Conservation (phyloP, 306 rosid species). For the Luffa aegyptiaca region DNA sequence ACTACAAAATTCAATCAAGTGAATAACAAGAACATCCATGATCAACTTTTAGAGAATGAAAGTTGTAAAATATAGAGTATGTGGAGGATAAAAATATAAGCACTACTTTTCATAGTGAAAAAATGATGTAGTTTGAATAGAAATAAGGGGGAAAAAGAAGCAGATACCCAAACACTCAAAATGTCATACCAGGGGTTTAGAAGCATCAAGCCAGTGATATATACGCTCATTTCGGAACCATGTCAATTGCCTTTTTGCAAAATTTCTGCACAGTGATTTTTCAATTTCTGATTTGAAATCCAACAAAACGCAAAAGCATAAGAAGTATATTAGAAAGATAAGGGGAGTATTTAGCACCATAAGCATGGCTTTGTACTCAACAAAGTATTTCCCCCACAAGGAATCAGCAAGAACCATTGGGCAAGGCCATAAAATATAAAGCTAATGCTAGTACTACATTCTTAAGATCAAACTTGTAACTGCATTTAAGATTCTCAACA, state of each 20-base stretch:
- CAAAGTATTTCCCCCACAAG: not conserved
- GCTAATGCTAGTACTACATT: not conserved
- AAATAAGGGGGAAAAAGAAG: not conserved
- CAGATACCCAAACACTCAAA: constrained; percentile 7
- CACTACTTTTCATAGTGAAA: not conserved
- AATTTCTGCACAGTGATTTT: constrained; percentile 50
- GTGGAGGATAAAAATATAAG: not conserved
- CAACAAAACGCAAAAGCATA: not conserved
- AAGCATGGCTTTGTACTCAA: not conserved
- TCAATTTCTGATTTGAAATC: not conserved
- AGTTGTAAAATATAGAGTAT: not conserved
- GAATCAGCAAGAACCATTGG: not conserved
- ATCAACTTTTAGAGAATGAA: not conserved
- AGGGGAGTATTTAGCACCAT: not conserved
- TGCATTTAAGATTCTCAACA: not conserved
- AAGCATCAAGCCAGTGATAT: constrained; percentile 93
- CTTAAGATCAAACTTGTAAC: not conserved
- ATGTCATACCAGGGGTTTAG: constrained; percentile 66
- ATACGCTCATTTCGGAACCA: constrained; percentile 85
- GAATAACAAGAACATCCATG: not conserved
- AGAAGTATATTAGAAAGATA: not conserved
- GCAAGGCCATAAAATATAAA: not conserved
- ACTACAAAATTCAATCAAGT: not conserved
- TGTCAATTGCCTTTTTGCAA: constrained; percentile 80
- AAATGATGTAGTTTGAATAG: not conserved